A percentile compares a stretch with the other conserved stretches of the same genome.
These are phyloP conservation scores for Phytophthora citrophthora DNA, from an alignment of 352 stramenopile species.

Conservation along the genomic window DNA sequence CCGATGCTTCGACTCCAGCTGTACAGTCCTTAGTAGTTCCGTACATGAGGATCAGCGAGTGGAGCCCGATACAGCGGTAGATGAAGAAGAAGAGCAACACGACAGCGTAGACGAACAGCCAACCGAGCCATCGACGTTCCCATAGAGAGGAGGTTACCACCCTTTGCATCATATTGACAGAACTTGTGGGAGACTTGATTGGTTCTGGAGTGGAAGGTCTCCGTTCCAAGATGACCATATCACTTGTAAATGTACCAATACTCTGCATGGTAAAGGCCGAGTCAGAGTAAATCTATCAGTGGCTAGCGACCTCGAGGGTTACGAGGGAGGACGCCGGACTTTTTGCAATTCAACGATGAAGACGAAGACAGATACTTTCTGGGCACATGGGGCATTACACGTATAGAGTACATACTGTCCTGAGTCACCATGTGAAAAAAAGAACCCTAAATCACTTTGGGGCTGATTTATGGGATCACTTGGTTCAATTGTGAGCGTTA, in stretches of 20 bases:
- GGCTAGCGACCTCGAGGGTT: not conserved
- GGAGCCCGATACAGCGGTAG: slow-evolving; percentile 30
- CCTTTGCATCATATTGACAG: slow-evolving; percentile 2
- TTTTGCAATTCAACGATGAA: slow-evolving; percentile 7
- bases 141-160: slow-evolving; percentile 6
- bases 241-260: not conserved
- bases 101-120: slow-evolving; percentile 38
- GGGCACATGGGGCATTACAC: slow-evolving; percentile 9
- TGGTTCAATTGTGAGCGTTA: too few species aligned
- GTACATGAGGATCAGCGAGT: slow-evolving; percentile 38
- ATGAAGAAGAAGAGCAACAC: slow-evolving; percentile 45
- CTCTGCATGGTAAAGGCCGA: not conserved
- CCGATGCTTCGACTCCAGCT: slow-evolving; percentile 11
- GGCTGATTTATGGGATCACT: too few species aligned
- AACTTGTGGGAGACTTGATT: not conserved
- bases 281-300: slow-evolving; percentile 7
- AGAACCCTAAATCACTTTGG: too few species aligned
- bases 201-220: slow-evolving; percentile 8
- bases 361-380: slow-evolving; percentile 27
- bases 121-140: slow-evolving; percentile 39
- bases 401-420: too few species aligned
- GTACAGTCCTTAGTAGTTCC: slow-evolving; percentile 28
- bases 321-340: slow-evolving; percentile 20
- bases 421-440: too few species aligned
- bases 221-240: slow-evolving; percentile 13